Percentiles rank a stretch among this genome's conserved stretches.
phyloP scores from a whole-genome alignment of 2,329 filamentous ascomycete genomes.

The Beauveria asiatica region DNA sequence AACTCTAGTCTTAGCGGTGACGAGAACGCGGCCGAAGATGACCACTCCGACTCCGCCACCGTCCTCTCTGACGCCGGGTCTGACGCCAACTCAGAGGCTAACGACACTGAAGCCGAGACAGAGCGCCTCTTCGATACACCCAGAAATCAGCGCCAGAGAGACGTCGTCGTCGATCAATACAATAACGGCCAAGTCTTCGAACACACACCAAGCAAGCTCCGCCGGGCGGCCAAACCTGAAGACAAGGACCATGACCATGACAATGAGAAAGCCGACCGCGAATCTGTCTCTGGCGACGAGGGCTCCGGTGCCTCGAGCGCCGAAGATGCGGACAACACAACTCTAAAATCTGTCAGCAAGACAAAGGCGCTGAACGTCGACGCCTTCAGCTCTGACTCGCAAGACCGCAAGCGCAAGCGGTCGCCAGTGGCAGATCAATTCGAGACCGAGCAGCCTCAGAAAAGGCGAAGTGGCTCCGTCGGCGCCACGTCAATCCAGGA shows the following conservation, averaged over 20 bases:
- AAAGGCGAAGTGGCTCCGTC: conserved; percentile 47
- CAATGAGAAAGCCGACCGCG: conserved; percentile 17
- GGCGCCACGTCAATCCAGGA: conserved; percentile 28
- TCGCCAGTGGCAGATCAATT: conserved; percentile 35
- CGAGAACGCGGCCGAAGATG: conserved; percentile 19
- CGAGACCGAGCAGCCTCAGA: conserved; percentile 38
- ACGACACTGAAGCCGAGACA: conserved; percentile 82
- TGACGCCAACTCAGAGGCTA: conserved; percentile 33
- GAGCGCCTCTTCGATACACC: conserved; percentile 90
- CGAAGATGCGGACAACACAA: conserved; percentile 28
- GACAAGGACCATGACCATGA: conserved; percentile 29
- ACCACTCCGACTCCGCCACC: conserved; percentile 39
- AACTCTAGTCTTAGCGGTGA: conserved; percentile 21
- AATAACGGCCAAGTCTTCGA: conserved; percentile 48
- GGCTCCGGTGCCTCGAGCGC: conserved; percentile 30
- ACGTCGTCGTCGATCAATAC: conserved; percentile 51
- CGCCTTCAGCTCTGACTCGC: conserved; percentile 18
- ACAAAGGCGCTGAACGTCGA: conserved; percentile 16
- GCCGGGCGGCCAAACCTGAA: conserved; percentile 35
- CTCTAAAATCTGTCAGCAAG: conserved; percentile 25
- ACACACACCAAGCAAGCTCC: conserved; percentile 69
- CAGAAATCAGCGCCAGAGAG: conserved; percentile 52
- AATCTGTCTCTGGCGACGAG: conserved; percentile 33
- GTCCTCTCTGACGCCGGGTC: conserved; percentile 47
- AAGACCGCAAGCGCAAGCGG: conserved; percentile 42